phyloP scores from a whole-genome alignment of 1,284 basidiomycete species.

The Fistulinella cinereoalba region DNA sequence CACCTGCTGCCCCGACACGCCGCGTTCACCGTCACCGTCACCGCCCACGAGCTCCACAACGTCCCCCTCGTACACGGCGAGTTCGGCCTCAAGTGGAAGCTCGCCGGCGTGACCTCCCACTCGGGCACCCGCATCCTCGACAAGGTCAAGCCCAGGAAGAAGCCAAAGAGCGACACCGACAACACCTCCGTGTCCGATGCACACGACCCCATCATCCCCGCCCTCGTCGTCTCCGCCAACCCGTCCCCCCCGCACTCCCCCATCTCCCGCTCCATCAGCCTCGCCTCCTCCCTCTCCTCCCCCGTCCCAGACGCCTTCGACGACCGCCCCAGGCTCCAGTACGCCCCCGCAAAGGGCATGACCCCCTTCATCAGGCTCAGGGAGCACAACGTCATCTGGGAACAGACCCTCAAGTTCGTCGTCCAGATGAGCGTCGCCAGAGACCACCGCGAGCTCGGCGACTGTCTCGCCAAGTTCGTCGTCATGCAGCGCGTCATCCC shows the following conservation, averaged over 20 bases:
- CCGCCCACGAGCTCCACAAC: conserved; percentile 70
- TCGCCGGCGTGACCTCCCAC: conserved; percentile 58
- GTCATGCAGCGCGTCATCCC: conserved; percentile 58
- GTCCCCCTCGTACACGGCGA: conserved; percentile 75
- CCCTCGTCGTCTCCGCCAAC: conserved; percentile 35
- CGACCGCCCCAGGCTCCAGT: no score
- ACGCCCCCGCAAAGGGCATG: conserved; percentile 49
- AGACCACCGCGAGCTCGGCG: conserved; percentile 42
- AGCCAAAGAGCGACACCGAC: conserved; percentile 35
- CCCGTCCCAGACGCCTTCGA: conserved; percentile 16
- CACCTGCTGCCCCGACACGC: conserved; percentile 39
- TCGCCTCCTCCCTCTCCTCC: conserved; percentile 22
- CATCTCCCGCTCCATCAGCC: conserved; percentile 21
- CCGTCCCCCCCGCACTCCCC: conserved; percentile 2
- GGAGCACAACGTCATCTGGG: conserved; percentile 62
- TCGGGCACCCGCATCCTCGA: conserved; percentile 39
- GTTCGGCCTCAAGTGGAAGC: conserved; percentile 74
- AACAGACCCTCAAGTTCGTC: conserved; percentile 51
- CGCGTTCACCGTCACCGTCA: conserved; percentile 62
- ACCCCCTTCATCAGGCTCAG: conserved; percentile 55
- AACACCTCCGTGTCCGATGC: conserved; percentile 31
- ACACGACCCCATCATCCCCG: conserved; percentile 32
- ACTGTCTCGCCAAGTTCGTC: conserved; percentile 61
- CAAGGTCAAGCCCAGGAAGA: conserved; percentile 37
- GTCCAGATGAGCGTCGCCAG: conserved; percentile 64